Base-by-base conservation (phyloP, 768 basidiomycete genomes). In the Lyophyllum shimeji region DNA sequence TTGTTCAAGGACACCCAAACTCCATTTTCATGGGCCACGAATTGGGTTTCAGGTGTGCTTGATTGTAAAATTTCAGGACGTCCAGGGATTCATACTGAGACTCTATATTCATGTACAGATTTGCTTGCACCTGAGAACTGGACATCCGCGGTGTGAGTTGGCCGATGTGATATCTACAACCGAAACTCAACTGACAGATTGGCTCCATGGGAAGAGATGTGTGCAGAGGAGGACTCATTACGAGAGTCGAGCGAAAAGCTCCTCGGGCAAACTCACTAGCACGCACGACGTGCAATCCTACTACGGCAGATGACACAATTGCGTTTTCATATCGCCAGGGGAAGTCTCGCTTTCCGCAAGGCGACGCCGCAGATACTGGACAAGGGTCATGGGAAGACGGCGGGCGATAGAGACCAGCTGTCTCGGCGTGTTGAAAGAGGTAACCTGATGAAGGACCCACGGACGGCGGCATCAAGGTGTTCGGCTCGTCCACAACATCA, bases 381-480 rank as follows among this genome's bases (percentile, higher is more conserved):
- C n/a, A n/a, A n/a, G n/a, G n/a, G n/a, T n/a, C n/a, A n/a, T n/a
- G n/a, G n/a, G n/a, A n/a, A n/a, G n/a, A n/a, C n/a, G n/a, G n/a
- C n/a, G n/a, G n/a, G n/a, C n/a, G n/a, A n/a, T n/a, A n/a, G n/a
- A n/a, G n/a, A 29, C 9, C 29, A 83, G 82, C 59, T 93, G 90
- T 66, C 72, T 69, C 58, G 83, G 85, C 77, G 80, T 57, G 57
- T 82, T 34, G 75, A 92, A 29, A 80, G 77, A 59, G 84, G 87
- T 59, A 93, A 92, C 68, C 77, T 83, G 75, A 72, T 93, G 45
- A 76, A 83, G 60, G 83, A 82, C 53, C 79, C 8, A 92, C 90
- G 0, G 90, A 92, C 61, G 90, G 90, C 7, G 90, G 85, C 6
- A 89, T 92, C 45, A 88, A 90, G 0, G 58, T 93, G 0, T 92